Base-by-base conservation (phyloP, 1,284 basidiomycete species). In the Coniferiporia sulphurascens region DNA sequence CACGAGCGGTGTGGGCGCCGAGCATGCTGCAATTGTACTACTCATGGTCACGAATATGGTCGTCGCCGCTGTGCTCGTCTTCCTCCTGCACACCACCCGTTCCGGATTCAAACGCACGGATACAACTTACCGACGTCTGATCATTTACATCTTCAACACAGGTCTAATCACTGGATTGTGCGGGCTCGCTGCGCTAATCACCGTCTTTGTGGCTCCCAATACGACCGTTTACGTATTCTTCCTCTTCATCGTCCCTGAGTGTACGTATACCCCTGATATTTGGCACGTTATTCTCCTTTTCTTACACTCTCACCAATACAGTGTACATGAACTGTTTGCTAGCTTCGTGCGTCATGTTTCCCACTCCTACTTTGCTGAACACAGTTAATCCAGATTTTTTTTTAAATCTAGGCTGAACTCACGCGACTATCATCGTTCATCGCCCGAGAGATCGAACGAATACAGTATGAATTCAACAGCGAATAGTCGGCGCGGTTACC, bases 1-100 rank as follows among this genome's bases (percentile, higher is more conserved):
- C 95, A 96, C n/a, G 41, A 22, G 9, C 7, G 34, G 36, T 27
- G 22, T 45, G 12, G 27, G 13, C 4, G 12, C 48, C 8, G 50
- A 38, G 41, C 50, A 43, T 19, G 38, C 44, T 1, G 9, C 53
- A 13, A 58, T 21, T 36, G 43, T 44, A 21, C 17, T 58, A n/a
- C n/a, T 17, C 2, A 36, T 44, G 10, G 36, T 64, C n/a, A 59
- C 52, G 17, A 60, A 64, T 32, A 4, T 52, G 21, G 36, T 45
- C 8, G 59, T 64, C 36, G 56, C 62, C 17, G 53, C 41, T n/a
- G 10, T 49, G 1, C 34, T 64, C 22, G 46, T 62, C 9, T 53
- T n/a, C n/a, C 53, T 56, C n/a, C 44, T 62, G 5, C 32, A 52
- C 15, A 27, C 44, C 17, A 32, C 17, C 1, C 27, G 54, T 4